Percentiles rank a stretch among this genome's conserved stretches.
Conservation (phyloP, 208 protist species). For the Trypanosoma congolense region DNA sequence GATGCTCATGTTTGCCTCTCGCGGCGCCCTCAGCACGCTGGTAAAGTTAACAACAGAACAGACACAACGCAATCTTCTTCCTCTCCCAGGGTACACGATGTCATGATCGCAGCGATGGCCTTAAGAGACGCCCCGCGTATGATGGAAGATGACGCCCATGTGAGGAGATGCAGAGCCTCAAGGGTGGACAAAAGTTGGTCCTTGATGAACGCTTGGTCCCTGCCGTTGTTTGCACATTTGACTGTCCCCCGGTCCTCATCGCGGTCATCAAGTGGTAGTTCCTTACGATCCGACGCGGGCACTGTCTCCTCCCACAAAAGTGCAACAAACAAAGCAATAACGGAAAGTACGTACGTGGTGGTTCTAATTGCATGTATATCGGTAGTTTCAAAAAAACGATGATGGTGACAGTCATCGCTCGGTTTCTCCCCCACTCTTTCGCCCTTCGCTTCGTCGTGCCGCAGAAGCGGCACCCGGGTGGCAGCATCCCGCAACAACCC, state of each 20-base stretch:
- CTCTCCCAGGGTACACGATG: conserved; percentile 27
- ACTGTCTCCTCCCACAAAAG: conserved; percentile 7
- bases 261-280: no score
- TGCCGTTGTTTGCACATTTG: no score
- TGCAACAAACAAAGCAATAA: conserved; percentile 20
- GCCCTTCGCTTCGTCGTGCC: not conserved
- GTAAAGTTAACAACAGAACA: conserved; percentile 26
- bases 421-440: no score
- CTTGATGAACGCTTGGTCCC: conserved; percentile 9
- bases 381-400: not conserved
- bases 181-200: conserved; percentile 24
- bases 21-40: conserved; percentile 22
- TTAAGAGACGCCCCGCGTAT: conserved; percentile 61
- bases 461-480: conserved; percentile 9
- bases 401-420: no score
- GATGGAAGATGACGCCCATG: conserved; percentile 34
- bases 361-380: not conserved
- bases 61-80: conserved; percentile 32
- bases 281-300: not conserved
- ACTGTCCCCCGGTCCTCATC: no score
- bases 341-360: conserved; percentile 11
- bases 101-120: conserved; percentile 54
- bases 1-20: conserved; percentile 55
- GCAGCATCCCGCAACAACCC: conserved; percentile 42
- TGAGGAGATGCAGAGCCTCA: conserved; percentile 30